Conservation (phyloP, 345 rosid species). For the Kernera saxatilis region DNA sequence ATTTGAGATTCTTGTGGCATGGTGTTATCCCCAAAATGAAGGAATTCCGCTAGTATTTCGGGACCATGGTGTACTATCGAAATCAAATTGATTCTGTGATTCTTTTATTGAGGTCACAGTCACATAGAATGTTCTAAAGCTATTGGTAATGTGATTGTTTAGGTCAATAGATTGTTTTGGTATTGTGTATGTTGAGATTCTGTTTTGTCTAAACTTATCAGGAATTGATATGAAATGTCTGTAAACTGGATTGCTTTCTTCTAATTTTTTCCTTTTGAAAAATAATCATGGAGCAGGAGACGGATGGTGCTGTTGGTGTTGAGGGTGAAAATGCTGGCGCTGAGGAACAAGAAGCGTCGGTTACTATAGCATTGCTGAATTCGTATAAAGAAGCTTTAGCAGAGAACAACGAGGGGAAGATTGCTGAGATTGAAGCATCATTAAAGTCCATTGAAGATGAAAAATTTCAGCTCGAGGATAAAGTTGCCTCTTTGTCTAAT, state of each 20-base stretch:
- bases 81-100: neutral
- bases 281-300: constrained; percentile 55
- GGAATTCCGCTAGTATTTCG: too few species aligned
- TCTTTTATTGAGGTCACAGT: neutral
- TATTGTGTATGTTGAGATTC: neutral
- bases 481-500: constrained; percentile 51
- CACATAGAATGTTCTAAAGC: neutral
- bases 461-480: constrained; percentile 48
- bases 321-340: constrained; percentile 39
- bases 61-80: neutral
- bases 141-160: neutral
- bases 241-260: neutral
- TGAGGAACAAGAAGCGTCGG: constrained; percentile 53
- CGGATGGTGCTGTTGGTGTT: constrained; percentile 45
- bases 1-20: neutral
- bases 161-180: neutral
- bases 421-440: constrained; percentile 63
- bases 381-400: constrained; percentile 70
- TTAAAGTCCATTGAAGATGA: constrained; percentile 67
- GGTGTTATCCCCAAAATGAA: neutral
- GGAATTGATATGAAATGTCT: neutral
- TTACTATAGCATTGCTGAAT: constrained; percentile 38
- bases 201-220: neutral
- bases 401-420: constrained; percentile 47
- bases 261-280: constrained; percentile 14